Evolutionary conservation across 768 basidiomycete genomes (phyloP).

Genomic region (Polyporus arcularius): DNA sequence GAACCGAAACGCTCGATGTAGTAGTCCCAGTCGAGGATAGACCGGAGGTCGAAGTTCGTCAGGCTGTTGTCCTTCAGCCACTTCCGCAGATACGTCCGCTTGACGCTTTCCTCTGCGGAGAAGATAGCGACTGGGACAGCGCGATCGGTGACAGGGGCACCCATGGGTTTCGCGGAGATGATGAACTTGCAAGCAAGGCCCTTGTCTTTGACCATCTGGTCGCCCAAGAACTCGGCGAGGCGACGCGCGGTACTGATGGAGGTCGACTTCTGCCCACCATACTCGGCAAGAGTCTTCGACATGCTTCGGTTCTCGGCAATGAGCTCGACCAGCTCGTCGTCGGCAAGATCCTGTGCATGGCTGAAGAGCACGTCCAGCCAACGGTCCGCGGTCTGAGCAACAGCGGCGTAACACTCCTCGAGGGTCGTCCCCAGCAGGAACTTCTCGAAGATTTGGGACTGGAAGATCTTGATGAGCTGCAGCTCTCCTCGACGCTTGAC

Average conservation of each 20-base stretch:
- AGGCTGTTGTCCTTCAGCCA: slow-evolving; percentile 96
- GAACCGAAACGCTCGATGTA: slow-evolving; percentile 98
- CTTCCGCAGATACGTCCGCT: slow-evolving; percentile 86
- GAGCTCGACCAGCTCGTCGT: slow-evolving; percentile 94
- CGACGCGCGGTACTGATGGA: slow-evolving; percentile 96
- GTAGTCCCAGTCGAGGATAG: slow-evolving; percentile 97
- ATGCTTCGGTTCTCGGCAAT: slow-evolving; percentile 99
- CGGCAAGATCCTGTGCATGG: slow-evolving; percentile 78
- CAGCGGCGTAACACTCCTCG: slow-evolving; percentile 93
- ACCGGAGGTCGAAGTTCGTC: slow-evolving; percentile 84
- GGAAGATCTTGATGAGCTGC: slow-evolving; percentile 99
- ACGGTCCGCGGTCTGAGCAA: slow-evolving; percentile 91
- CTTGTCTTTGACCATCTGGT: slow-evolving; percentile 99
- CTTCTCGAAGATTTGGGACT: slow-evolving; percentile 97
- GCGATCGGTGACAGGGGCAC: slow-evolving; percentile 95
- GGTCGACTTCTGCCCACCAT: slow-evolving; percentile 95
- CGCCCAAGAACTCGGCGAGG: slow-evolving; percentile 94
- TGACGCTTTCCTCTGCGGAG: slow-evolving; percentile 90
- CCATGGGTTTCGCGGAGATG: slow-evolving; percentile 90
- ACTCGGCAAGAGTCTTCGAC: slow-evolving; percentile 95
- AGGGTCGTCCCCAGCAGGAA: slow-evolving; percentile 92
- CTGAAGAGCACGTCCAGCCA: slow-evolving; percentile 97
- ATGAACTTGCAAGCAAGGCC: slow-evolving; percentile 99
- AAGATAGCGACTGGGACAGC: slow-evolving; percentile 98
- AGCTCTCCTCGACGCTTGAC: slow-evolving; percentile 97